These are phyloP conservation scores for Cladosporium sp. DNA, from an alignment of 2,329 filamentous ascomycete genomes.

Conservation along the genomic window DNA sequence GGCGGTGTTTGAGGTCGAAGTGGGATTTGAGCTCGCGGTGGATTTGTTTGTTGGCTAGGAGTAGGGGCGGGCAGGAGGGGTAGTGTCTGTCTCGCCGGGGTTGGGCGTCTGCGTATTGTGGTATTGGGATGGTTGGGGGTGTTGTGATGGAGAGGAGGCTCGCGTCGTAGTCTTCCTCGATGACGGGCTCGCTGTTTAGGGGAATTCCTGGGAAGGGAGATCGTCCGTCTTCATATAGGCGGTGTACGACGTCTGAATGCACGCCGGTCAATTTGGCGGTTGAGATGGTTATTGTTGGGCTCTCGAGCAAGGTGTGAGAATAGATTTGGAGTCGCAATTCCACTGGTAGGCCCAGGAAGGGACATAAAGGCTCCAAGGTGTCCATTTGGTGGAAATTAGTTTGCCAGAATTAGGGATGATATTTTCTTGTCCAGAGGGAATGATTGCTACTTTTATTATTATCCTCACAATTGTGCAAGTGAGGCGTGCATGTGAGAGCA, in stretches of 20 bases:
- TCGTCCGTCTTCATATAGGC: conserved; percentile 22
- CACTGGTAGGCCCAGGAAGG: conserved; percentile 32
- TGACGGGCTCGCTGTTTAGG: conserved; percentile 31
- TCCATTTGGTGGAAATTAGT: conserved; percentile 3
- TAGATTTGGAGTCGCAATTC: conserved; percentile 42
- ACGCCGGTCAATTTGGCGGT: conserved; percentile 32
- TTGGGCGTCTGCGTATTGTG: background rate
- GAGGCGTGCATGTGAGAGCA: background rate
- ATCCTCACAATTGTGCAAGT: background rate
- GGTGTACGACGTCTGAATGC: conserved; percentile 26
- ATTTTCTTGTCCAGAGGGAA: no score
- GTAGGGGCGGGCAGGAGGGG: conserved; percentile 15
- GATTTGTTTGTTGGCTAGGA: conserved; percentile 28
- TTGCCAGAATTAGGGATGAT: no score
- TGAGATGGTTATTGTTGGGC: conserved; percentile 35
- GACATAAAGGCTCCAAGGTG: conserved; percentile 13
- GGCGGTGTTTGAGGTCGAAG: conserved; percentile 26
- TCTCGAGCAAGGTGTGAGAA: conserved; percentile 34
- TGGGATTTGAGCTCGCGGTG: conserved; percentile 34
- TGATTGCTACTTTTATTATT: no score
- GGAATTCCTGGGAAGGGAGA: conserved; percentile 35
- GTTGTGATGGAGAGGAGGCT: conserved; percentile 29
- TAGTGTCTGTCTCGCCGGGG: conserved; percentile 4
- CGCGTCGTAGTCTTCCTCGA: conserved; percentile 30
- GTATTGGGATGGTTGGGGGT: conserved; percentile 23